Conservation (phyloP, 2,329 filamentous ascomycete species). For the Xylaria sp. region DNA sequence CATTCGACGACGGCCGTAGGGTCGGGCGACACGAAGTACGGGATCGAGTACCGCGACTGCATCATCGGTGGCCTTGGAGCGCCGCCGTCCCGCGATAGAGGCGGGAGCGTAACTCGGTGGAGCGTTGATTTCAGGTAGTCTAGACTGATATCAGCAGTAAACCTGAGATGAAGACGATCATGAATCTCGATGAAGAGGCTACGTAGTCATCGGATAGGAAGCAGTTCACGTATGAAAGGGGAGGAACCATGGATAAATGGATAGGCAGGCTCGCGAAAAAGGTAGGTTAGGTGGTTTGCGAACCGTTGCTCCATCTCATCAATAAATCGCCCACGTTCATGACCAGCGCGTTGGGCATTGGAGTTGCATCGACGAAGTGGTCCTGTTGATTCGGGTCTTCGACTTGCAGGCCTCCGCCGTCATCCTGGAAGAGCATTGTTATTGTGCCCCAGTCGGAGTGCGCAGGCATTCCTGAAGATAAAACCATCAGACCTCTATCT, state of each 20-base stretch:
- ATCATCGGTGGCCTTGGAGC: slow-evolving; percentile 54
- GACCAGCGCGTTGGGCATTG: slow-evolving; percentile 47
- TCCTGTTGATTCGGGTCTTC: slow-evolving; percentile 51
- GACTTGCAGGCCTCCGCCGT: slow-evolving; percentile 58
- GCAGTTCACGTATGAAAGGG: no score
- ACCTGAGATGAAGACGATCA: background rate
- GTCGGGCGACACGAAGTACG: slow-evolving; percentile 67
- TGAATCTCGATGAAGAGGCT: background rate
- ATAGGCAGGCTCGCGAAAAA: background rate
- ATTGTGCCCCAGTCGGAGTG: slow-evolving; percentile 53
- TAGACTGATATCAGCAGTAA: slow-evolving; percentile 18
- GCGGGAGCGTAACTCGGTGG: slow-evolving; percentile 62
- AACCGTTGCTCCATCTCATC: slow-evolving; percentile 55
- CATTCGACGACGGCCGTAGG: slow-evolving; percentile 62
- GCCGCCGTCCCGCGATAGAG: slow-evolving; percentile 34
- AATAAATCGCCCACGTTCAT: slow-evolving; percentile 56
- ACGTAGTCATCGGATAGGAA: background rate
- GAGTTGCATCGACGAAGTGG: slow-evolving; percentile 53
- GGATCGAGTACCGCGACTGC: slow-evolving; percentile 65
- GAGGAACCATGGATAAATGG: background rate
- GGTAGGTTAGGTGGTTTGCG: slow-evolving; percentile 9
- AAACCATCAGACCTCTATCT: background rate
- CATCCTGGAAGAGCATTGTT: slow-evolving; percentile 60
- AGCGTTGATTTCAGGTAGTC: slow-evolving; percentile 63
- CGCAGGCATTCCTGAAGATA: slow-evolving; percentile 46